Evolutionary conservation across 257 asterid species (phyloP).

Genomic region (Ophiorrhiza pumila): DNA sequence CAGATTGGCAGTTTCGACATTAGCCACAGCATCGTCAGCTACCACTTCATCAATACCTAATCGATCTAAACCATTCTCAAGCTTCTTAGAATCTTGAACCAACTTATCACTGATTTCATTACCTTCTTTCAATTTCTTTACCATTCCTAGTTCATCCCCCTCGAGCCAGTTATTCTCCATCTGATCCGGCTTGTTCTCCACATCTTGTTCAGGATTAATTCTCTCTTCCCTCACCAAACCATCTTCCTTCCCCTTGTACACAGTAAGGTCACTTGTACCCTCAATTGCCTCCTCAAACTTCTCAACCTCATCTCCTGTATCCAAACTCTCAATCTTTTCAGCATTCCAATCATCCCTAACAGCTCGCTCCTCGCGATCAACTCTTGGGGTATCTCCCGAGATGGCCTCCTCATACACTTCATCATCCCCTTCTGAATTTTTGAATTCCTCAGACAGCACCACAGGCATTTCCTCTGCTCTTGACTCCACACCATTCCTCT

Average conservation of each 20-base stretch:
- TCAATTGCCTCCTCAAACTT: slow-evolving; percentile 41
- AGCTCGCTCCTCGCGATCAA: slow-evolving; percentile 23
- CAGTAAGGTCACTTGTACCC: slow-evolving; percentile 20
- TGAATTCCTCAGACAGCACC: slow-evolving; percentile 32
- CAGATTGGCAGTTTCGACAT: slow-evolving; percentile 17
- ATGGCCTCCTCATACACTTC: slow-evolving; percentile 56
- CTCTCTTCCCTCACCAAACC: slow-evolving; percentile 20
- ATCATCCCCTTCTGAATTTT: slow-evolving; percentile 39
- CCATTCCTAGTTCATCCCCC: slow-evolving; percentile 34
- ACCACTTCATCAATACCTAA: slow-evolving; percentile 17
- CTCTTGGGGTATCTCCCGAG: slow-evolving; percentile 29
- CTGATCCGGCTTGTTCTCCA: slow-evolving; percentile 26
- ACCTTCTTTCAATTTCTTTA: slow-evolving; percentile 16
- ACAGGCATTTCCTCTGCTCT: slow-evolving; percentile 27
- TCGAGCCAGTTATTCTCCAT: slow-evolving; percentile 26
- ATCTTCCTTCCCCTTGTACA: slow-evolving; percentile 23
- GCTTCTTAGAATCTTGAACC: slow-evolving; percentile 21
- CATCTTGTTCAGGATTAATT: slow-evolving; percentile 19
- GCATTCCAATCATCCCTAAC: slow-evolving; percentile 17
- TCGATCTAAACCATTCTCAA: slow-evolving; percentile 38
- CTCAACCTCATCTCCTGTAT: slow-evolving; percentile 31
- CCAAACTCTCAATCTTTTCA: slow-evolving; percentile 21
- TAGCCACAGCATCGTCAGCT: slow-evolving; percentile 22
- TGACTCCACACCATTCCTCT: slow-evolving; percentile 30
- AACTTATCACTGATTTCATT: slow-evolving; percentile 29